Evolutionary conservation across 305 asterid genomes (phyloP).

Genomic region (Rubia balearica): DNA sequence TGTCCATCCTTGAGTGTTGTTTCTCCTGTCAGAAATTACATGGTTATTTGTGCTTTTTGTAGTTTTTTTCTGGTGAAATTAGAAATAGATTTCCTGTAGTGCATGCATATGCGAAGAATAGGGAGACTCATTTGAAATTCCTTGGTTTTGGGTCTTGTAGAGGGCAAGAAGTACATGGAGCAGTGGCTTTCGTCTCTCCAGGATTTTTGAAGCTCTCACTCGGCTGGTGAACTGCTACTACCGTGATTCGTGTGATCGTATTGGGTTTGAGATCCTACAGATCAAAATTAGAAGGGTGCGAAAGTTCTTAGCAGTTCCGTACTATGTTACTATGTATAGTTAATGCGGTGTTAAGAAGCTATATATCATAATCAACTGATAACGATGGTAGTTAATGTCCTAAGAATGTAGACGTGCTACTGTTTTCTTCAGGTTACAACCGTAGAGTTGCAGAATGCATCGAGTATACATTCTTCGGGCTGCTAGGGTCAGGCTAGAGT

Average conservation of each 20-base stretch:
- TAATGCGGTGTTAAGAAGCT: background rate
- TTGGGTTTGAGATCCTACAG: constrained; percentile 7
- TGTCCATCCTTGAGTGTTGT: background rate
- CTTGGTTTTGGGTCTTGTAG: constrained; percentile 26
- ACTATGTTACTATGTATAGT: background rate
- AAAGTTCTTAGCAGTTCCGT: background rate
- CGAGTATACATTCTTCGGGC: background rate
- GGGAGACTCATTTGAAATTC: background rate
- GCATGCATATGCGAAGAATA: background rate
- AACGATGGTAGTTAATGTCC: background rate
- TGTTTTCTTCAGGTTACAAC: background rate
- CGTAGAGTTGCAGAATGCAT: background rate
- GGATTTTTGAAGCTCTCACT: constrained; percentile 36
- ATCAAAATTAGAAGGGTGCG: background rate
- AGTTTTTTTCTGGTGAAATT: background rate
- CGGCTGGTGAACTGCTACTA: constrained; percentile 13
- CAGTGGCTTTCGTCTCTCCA: constrained; percentile 71
- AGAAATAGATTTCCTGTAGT: background rate
- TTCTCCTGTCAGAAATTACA: background rate
- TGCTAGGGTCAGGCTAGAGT: background rate
- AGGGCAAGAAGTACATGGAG: constrained; percentile 50
- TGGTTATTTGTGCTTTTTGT: background rate
- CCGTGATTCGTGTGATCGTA: constrained; percentile 7
- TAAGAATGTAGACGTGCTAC: background rate
- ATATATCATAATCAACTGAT: background rate